phyloP scores from a whole-genome alignment of 208 protist genomes.

The Leptomonas pyrrhocoris region DNA sequence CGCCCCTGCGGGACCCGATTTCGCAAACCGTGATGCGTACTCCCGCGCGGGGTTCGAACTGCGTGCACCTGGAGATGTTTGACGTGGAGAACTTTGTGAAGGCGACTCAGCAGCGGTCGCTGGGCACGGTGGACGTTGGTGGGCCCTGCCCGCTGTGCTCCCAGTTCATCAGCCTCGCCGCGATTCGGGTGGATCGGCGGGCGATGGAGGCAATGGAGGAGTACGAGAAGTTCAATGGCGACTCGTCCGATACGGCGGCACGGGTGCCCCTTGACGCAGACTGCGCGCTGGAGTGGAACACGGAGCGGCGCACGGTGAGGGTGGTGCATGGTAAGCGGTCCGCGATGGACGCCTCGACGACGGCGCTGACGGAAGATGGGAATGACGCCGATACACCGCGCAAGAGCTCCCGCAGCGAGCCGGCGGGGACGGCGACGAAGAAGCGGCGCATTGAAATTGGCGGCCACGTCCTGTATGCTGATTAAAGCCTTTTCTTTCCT shows the following conservation, averaged over 20 bases:
- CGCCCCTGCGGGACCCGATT: constrained; percentile 71
- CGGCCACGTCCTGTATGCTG: constrained; percentile 60
- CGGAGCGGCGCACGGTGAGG: constrained; percentile 21
- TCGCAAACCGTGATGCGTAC: constrained; percentile 51
- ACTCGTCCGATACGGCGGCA: background rate
- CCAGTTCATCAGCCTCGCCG: constrained; percentile 30
- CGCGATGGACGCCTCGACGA: background rate
- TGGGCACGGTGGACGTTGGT: constrained; percentile 28
- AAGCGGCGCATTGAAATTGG: constrained; percentile 62
- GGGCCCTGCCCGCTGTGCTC: constrained; percentile 63
- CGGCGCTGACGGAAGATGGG: constrained; percentile 10
- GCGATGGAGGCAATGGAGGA: constrained; percentile 42
- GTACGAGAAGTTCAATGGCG: constrained; percentile 3
- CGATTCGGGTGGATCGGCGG: constrained; percentile 49
- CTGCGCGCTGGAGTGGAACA: constrained; percentile 44
- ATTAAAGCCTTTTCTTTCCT: constrained; percentile 6
- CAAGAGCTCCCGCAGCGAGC: background rate
- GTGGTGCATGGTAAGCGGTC: constrained; percentile 25
- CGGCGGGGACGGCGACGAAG: constrained; percentile 25
- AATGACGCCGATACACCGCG: constrained; percentile 19
- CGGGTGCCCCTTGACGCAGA: constrained; percentile 10
- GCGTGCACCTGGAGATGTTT: constrained; percentile 78
- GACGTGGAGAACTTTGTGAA: constrained; percentile 74
- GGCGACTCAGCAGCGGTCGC: constrained; percentile 39
- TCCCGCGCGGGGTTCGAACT: constrained; percentile 59